Evolutionary conservation across 768 basidiomycete species (phyloP), one percentile per base, ranked within the genome.

Genomic region (Suillus paluster): DNA sequence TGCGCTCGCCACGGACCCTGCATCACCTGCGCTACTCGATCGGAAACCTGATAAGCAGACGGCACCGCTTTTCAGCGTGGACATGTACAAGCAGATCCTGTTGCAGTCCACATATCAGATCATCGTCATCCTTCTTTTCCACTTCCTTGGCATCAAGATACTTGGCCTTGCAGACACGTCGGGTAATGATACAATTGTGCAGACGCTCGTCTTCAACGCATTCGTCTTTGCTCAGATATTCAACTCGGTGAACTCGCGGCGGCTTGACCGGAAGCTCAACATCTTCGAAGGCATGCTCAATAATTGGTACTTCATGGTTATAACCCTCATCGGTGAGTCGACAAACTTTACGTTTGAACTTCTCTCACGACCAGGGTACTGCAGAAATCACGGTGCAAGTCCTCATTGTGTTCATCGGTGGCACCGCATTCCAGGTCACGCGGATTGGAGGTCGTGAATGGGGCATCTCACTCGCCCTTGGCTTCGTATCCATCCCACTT

Each of bases 151-250:
- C 15, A 68, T 79, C 21, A 60, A 73, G 33, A 97, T 99, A 60
- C 84, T 98, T 44, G 86, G 86, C 2, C 78, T 86, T 36, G 76
- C 79, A 33, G 62, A 80, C 52, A 67, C 70, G 2, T 54, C 68
- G 3, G 61, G 62, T 5, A 75, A 79, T 41, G 70, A 84, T 23
- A 67, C 76, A 6, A 74, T 88, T 41, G 81, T 96, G 25, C 87
- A 89, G 69, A 95, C 97, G 0, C 79, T 99, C 19, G 94, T 98
- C 36, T 99, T 99, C 86, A 99, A 99, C 70, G 85, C 89, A n/a
- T 99, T 98, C 70, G 97, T 99, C 54, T 98, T 98, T 72, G 92
- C 94, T 33, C 97, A 99, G 75, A 95, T 99, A 67, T 95, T 91
- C 84, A 97, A 96, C 77, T 95, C 94, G 46, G 74, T 98, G 75